Evolutionary conservation across 768 basidiomycete genomes (phyloP).

Genomic region (Trametes gibbosa): DNA sequence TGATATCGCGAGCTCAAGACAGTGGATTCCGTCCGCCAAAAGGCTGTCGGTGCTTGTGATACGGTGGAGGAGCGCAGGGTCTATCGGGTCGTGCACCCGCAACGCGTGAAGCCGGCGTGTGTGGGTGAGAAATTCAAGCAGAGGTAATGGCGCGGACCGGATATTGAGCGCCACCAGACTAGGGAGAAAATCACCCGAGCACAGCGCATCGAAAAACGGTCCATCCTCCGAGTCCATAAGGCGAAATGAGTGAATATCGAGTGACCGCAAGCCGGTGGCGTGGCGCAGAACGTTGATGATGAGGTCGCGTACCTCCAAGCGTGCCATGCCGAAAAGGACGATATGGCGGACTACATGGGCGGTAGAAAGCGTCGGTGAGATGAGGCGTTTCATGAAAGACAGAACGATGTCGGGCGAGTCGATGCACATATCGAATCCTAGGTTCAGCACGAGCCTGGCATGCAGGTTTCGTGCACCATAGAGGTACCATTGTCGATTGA

Average conservation of each 20-base stretch:
- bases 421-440: conserved; percentile 3
- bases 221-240: background rate
- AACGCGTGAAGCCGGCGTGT: background rate
- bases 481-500: conserved; percentile 13
- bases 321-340: conserved; percentile 8
- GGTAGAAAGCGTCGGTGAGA: conserved; percentile 11
- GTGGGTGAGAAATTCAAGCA: background rate
- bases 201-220: conserved; percentile 1
- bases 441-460: conserved; percentile 6
- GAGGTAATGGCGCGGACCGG: conserved; percentile 1
- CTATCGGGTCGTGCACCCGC: conserved; percentile 10
- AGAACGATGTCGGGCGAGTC: conserved; percentile 5
- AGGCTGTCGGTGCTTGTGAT: background rate
- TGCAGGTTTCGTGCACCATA: conserved; percentile 21
- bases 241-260: conserved; percentile 12
- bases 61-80: background rate
- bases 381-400: conserved; percentile 11
- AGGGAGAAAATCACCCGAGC: conserved; percentile 17
- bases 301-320: conserved; percentile 1
- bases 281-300: conserved; percentile 10
- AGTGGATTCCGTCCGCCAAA: background rate
- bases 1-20: conserved; percentile 11
- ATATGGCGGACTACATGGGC: conserved; percentile 21
- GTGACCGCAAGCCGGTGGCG: conserved; percentile 14
- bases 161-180: conserved; percentile 24